Percentiles rank a stretch among this genome's conserved stretches.
These are phyloP conservation scores for Pleurotus tuber-regium DNA, from an alignment of 768 basidiomycete species.

Conservation along the genomic window DNA sequence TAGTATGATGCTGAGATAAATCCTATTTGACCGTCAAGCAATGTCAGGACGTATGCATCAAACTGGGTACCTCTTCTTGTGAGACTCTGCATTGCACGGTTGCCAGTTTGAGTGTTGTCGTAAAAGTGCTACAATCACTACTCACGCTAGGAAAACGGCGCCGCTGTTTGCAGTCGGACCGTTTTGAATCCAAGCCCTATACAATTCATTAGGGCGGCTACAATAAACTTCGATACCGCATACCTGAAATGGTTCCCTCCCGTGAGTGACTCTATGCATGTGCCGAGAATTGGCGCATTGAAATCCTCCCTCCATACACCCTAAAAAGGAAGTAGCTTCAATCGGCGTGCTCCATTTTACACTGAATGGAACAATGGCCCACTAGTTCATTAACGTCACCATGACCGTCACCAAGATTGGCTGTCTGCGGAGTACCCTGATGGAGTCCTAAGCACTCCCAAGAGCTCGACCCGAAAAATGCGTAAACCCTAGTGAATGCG, in stretches of 20 bases:
- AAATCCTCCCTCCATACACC: constrained; percentile 77
- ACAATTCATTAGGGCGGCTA: constrained; percentile 25
- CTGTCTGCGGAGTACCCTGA: constrained; percentile 61
- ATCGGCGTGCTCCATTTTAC: background rate
- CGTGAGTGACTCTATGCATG: constrained; percentile 73
- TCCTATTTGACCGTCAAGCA: constrained; percentile 22
- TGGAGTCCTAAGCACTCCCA: constrained; percentile 76
- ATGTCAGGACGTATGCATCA: background rate
- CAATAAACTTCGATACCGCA: constrained; percentile 3
- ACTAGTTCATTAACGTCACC: constrained; percentile 58
- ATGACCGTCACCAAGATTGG: constrained; percentile 78
- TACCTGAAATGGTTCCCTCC: constrained; percentile 78
- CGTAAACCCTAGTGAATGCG: constrained; percentile 15
- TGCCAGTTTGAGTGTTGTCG: background rate
- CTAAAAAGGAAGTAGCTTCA: constrained; percentile 36
- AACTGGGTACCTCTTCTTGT: constrained; percentile 31
- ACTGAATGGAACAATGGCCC: constrained; percentile 16
- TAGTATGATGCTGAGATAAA: constrained; percentile 32
- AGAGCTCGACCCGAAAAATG: constrained; percentile 22
- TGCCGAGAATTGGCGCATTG: constrained; percentile 58
- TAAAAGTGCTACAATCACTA: background rate
- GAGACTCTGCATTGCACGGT: constrained; percentile 35
- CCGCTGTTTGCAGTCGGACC: constrained; percentile 42
- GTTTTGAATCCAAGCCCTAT: constrained; percentile 57
- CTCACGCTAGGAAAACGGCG: constrained; percentile 63